Evolutionary conservation across 2,329 filamentous ascomycete genomes (phyloP).

Genomic region (Penicillium expansum): DNA sequence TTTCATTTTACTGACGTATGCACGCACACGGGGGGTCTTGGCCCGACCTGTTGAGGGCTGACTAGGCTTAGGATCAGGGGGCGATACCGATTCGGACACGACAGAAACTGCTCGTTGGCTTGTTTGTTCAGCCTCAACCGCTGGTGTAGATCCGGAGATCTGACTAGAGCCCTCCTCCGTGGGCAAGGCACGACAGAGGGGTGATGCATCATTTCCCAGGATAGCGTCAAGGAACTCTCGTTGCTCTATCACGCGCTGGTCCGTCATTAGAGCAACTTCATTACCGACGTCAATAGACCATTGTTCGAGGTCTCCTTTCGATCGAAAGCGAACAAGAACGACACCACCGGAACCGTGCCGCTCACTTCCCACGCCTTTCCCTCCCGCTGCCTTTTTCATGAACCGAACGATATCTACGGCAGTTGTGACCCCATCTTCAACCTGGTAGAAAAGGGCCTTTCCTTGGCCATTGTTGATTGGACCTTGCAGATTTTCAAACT

Average conservation of each 20-base stretch:
- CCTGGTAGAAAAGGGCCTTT: conserved; percentile 69
- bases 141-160: not conserved
- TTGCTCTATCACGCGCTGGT: conserved; percentile 81
- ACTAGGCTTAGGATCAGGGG: not conserved
- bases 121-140: not conserved
- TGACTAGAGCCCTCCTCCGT: conserved; percentile 49
- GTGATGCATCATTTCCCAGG: conserved; percentile 70
- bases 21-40: conserved; percentile 29
- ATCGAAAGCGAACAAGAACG: conserved; percentile 71
- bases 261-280: conserved; percentile 66
- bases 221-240: conserved; percentile 92
- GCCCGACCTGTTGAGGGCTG: conserved; percentile 8
- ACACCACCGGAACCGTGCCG: conserved; percentile 65
- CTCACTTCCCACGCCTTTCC: conserved; percentile 65
- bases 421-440: conserved; percentile 62
- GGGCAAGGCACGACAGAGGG: conserved; percentile 65
- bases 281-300: conserved; percentile 72
- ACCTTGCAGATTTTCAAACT: conserved; percentile 72
- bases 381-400: conserved; percentile 70
- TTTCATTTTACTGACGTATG: conserved; percentile 58
- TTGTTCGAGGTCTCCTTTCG: conserved; percentile 55
- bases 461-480: conserved; percentile 77
- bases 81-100: not conserved
- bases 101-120: not conserved
- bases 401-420: conserved; percentile 75